Base-by-base conservation (phyloP, 164 flowering plant genomes). In the Pachysandra terminalis region DNA sequence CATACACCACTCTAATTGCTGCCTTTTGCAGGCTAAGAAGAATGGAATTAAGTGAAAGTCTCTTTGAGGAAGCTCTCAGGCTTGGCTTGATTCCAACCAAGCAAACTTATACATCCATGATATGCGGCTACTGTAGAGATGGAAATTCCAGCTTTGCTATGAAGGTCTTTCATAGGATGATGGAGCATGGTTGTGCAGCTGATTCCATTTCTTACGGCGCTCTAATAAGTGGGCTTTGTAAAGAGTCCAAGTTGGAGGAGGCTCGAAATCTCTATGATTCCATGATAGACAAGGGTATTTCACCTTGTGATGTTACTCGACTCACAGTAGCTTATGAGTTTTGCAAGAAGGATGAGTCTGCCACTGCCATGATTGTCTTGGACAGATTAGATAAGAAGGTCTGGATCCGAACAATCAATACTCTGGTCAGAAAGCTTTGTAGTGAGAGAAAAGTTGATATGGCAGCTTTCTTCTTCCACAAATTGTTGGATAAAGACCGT, bases 271-370 rank as follows among this genome's bases (percentile, higher is more conserved):
- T 92, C 21, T 92, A 83, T 74, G 82, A 85, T 66, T 66, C 83
- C 19, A 95, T 95, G 99, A 73, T 88, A 21, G 86, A 87, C 64
- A 87, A 76, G 72, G 94, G 96, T 25, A 48, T 86, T 14, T 70
- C 86, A n/a, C 99, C 99, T 5, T 83, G 92, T 77, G 97, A 92
- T 75, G 99, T 95, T 54, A 87, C 99, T 57, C 83, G 93, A 59
- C 45, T 90, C 56, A 90, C 99, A 35, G 45, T 95, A 64, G 92
- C 90, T 63, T 85, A 86, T 73, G 97, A 90, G 67, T 87, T 82
- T 58, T 92, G 97, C 87, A 87, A 81, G 75, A 82, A 67, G 73
- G 84, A 78, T 59, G 90, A 89, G 14, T 60, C 79, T 57, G 74
- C 81, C 24, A 71, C 72, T 63, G 97, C 91, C 52, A 77, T 86